phyloP scores from a whole-genome alignment of 257 asterid species.

The Solanum medicagineum region DNA sequence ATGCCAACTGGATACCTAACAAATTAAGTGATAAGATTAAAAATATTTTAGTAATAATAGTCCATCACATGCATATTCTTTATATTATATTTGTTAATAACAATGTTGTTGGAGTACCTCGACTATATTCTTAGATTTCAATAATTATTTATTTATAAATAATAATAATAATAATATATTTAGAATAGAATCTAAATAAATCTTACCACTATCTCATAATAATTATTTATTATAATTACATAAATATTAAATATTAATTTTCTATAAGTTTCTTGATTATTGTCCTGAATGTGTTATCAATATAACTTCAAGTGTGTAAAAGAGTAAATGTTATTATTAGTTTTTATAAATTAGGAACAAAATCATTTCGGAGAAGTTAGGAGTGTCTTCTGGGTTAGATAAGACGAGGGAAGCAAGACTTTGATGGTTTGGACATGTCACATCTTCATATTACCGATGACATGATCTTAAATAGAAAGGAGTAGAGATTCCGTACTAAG shows the following conservation, averaged over 20 bases:
- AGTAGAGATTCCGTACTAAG: too few species aligned
- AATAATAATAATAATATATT: too few species aligned
- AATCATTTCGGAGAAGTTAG: too few species aligned
- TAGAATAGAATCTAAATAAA: accelerated
- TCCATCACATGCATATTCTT: neutral
- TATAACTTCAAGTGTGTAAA: neutral
- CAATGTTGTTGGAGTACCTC: neutral
- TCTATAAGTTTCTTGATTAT: neutral
- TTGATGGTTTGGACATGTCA: too few species aligned
- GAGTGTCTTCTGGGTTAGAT: too few species aligned
- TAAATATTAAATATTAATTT: neutral
- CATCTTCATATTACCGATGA: too few species aligned
- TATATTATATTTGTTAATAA: neutral
- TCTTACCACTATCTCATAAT: too few species aligned
- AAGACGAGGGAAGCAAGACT: too few species aligned
- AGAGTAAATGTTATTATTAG: too few species aligned
- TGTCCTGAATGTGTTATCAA: neutral
- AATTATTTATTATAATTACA: neutral
- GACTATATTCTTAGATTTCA: neutral
- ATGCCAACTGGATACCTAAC: neutral
- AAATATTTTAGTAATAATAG: neutral
- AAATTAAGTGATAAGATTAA: neutral
- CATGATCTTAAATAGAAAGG: too few species aligned
- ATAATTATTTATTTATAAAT: neutral
- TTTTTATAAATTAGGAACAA: too few species aligned